Evolutionary conservation across 805 yeast species (phyloP).

Genomic region (Dipodascopsis uninucleata): DNA sequence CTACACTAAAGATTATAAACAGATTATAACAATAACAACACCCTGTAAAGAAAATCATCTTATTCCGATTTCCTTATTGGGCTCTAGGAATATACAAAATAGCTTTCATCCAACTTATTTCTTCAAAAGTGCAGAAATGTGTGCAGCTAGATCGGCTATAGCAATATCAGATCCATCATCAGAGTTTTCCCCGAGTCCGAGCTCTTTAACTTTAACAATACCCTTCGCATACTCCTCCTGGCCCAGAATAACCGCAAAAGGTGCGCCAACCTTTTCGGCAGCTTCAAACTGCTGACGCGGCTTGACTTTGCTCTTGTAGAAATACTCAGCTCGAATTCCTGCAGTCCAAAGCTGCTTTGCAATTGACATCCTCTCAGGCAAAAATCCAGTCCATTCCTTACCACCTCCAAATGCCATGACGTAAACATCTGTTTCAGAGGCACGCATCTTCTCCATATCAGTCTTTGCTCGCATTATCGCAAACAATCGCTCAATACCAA

Average conservation of each 20-base stretch:
- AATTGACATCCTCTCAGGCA: slow-evolving; percentile 85
- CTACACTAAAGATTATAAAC: too few relatives aligned
- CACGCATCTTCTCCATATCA: slow-evolving; percentile 61
- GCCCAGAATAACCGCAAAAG: slow-evolving; percentile 87
- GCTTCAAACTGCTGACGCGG: slow-evolving; percentile 96
- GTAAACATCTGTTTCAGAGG: slow-evolving; percentile 87
- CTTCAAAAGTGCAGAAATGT: slow-evolving; percentile 7
- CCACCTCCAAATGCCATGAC: slow-evolving; percentile 99
- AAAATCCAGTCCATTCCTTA: slow-evolving; percentile 88
- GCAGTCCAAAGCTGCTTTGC: slow-evolving; percentile 81
- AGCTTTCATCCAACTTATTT: too few relatives aligned
- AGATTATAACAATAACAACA: too few relatives aligned
- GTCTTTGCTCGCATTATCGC: slow-evolving; percentile 80
- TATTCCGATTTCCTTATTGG: too few relatives aligned
- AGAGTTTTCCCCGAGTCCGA: slow-evolving; percentile 83
- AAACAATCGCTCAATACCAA: slow-evolving; percentile 93
- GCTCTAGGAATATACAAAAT: too few relatives aligned
- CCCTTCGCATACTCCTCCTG: slow-evolving; percentile 88
- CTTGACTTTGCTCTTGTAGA: slow-evolving; percentile 90
- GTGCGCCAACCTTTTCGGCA: slow-evolving; percentile 91
- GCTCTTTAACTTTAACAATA: slow-evolving; percentile 74
- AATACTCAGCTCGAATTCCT: slow-evolving; percentile 85
- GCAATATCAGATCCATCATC: slow-evolving; percentile 67
- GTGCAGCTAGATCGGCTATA: slow-evolving; percentile 12
- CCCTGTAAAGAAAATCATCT: too few relatives aligned